phyloP scores from a whole-genome alignment of 805 yeast species.

The Yarrowia sp. region DNA sequence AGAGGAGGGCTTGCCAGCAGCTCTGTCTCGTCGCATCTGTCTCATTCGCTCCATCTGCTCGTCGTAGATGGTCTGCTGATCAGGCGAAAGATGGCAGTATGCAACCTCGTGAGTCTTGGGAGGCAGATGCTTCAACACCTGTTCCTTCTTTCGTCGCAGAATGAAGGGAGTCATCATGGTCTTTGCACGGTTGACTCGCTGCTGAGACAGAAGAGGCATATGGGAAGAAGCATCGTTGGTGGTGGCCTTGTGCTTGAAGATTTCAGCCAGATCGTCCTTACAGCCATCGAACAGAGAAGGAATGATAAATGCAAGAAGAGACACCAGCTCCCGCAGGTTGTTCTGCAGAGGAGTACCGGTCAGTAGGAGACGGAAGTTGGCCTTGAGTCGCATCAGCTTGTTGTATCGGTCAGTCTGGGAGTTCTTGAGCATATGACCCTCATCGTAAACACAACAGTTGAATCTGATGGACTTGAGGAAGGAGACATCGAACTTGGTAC shows the following conservation, averaged over 20 bases:
- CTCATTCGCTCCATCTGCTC: conserved; percentile 57
- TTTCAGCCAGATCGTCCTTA: conserved; percentile 77
- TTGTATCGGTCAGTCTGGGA: conserved; percentile 84
- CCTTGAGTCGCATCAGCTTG: conserved; percentile 83
- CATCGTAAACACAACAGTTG: conserved; percentile 92
- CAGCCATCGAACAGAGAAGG: conserved; percentile 83
- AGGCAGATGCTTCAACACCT: conserved; percentile 90
- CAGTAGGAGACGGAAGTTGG: conserved; percentile 80
- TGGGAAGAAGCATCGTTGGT: conserved; percentile 57
- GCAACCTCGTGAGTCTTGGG: conserved; percentile 69
- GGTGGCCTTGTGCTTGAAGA: conserved; percentile 86
- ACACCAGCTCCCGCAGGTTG: conserved; percentile 86
- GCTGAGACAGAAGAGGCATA: conserved; percentile 82
- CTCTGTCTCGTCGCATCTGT: conserved; percentile 40
- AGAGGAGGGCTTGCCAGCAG: conserved; percentile 50
- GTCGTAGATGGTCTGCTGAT: conserved; percentile 67
- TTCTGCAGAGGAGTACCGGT: conserved; percentile 99
- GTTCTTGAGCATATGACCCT: conserved; percentile 96
- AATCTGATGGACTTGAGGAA: conserved; percentile 78
- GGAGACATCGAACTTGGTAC: conserved; percentile 78
- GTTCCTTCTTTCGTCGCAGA: conserved; percentile 87
- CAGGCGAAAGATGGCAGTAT: conserved; percentile 66
- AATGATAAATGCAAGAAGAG: conserved; percentile 86
- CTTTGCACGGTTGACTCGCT: conserved; percentile 91
- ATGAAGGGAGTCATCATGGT: conserved; percentile 99